Evolutionary conservation across 2,329 filamentous ascomycete genomes (phyloP), one percentile per base, ranked within the genome.

Genomic region (Trichoderma simmonsii): DNA sequence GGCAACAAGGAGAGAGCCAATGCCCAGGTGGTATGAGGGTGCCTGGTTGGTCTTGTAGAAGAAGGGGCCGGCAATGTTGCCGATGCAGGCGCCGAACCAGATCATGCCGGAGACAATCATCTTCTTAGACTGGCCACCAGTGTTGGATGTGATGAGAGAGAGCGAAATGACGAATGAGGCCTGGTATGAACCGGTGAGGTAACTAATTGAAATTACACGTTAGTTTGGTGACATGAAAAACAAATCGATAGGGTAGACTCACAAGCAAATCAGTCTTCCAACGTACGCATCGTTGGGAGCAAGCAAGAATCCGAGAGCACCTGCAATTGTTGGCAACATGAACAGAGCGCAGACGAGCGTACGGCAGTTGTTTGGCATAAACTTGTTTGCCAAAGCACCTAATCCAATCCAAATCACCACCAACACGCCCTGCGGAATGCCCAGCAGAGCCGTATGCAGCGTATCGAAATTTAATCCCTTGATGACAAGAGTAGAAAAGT

Each of bases 101-200:
- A 90, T 82, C 71, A 89, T 85, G 1, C 86, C 88, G 26, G 89
- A 89, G n/a, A 88, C 88, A 30, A 90, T 86, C 60, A 90, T 88
- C 77, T 91, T 90, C 77, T 90, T 90, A 1, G 88, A 89, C 73
- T 89, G 87, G 0, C 88, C 88, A 1, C 82, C 84, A 0, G 83
- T 84, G 74, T 88, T 87, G 48, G 84, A 84, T 0, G 85, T 86
- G 56, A 84, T 83, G 72, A 87, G 81, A 1, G 82, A 83, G 0
- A 87, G 78, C 2, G 76, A 79, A 26, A 83, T 77, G 59, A 83
- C 81, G 36, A 82, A 83, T 0, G 82, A 82, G 0, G 82, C 81
- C 51, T 82, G 80, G 73, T 83, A 82, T 1, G 81, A 82, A 57
- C 81, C 81, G 72, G 76, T 79, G 14, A 82, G 77, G 60, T 80